Base-by-base conservation (phyloP, 768 basidiomycete species). In the Suillus spraguei region DNA sequence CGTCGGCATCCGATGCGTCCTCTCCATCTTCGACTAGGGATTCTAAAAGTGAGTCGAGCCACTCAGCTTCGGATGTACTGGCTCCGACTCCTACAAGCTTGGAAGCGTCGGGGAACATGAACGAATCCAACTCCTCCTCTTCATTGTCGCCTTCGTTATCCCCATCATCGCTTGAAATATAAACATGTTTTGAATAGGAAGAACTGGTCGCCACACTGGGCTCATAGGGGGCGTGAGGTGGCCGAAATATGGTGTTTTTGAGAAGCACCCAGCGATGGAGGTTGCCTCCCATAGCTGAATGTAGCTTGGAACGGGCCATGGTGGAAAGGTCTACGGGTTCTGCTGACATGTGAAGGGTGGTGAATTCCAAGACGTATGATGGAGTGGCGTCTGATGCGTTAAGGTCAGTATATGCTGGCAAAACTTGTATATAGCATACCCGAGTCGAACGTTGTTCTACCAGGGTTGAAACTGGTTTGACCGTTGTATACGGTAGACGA, bases 251-350 rank as follows among this genome's bases (percentile, higher is more conserved):
- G 36, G 90, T 92, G 75, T 94, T 94, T 88, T 93, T 93, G 72
- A 94, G 83, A 63, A 94, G 82, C 60, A 94, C 92, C 90, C 90
- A 92, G 73, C 91, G 90, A 72, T 91, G 90, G 79, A 94, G 84
- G 78, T 86, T 91, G 68, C 80, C 75, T 62, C 82, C 82, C 69
- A 84, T 73, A 71, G 85, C 88, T 67, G 83, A 74, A 67, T 87
- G 85, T 79, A 94, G 82, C 82, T 94, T 92, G 78, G 80, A 83
- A 71, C 86, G 89, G 76, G 91, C 87, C 76, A 91, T 79, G 65
- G 82, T 76, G 67, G 82, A 87, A 62, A 92, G 78, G 71, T 80
- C 82, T 63, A 79, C 68, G 68, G 70, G 65, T 72, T 81, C 80
- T 73, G 81, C 75, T 60, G 83, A 81, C 83, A 85, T 87, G 63